Evolutionary conservation across 2,329 filamentous ascomycete species (phyloP).

Genomic region (Chalaropsis ovoidea): DNA sequence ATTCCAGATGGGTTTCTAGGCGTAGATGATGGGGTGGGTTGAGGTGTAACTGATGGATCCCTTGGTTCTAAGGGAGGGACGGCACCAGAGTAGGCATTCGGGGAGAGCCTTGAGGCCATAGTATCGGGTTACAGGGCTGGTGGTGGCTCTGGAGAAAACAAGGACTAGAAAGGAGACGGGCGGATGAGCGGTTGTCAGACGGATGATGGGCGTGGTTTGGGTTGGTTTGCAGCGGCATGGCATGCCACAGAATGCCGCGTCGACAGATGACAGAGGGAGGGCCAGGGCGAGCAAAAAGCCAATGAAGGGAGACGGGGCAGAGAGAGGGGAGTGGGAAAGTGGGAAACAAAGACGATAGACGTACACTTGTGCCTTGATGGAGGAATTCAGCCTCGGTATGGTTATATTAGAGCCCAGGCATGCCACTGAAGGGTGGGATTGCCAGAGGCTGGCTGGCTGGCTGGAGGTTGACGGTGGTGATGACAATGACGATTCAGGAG

Average conservation of each 20-base stretch:
- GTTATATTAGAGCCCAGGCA: slow-evolving; percentile 4
- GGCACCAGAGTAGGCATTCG: slow-evolving; percentile 21
- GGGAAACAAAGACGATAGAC: neutral
- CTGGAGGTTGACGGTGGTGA: neutral
- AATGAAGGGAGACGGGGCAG: neutral
- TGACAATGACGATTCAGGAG: slow-evolving; percentile 1
- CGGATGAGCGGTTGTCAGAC: neutral
- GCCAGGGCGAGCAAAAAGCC: neutral
- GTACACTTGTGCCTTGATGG: slow-evolving; percentile 7
- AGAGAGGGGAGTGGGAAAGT: neutral
- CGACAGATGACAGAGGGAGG: slow-evolving; percentile 15
- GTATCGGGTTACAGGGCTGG: neutral
- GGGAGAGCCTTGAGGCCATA: slow-evolving; percentile 21
- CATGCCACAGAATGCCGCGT: slow-evolving; percentile 10
- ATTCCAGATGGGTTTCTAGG: slow-evolving; percentile 32
- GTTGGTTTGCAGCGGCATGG: neutral
- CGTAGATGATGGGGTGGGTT: slow-evolving; percentile 32
- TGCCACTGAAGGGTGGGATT: slow-evolving; percentile 1
- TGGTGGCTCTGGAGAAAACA: neutral
- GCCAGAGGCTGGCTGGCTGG: neutral
- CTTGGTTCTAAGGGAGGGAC: slow-evolving; percentile 36
- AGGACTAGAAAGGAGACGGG: slow-evolving; percentile 6
- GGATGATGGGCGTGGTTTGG: neutral
- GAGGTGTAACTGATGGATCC: slow-evolving; percentile 41
- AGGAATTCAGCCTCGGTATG: slow-evolving; percentile 17